These are phyloP conservation scores for Suillus plorans DNA, from an alignment of 768 basidiomycete species.

Conservation along the genomic window DNA sequence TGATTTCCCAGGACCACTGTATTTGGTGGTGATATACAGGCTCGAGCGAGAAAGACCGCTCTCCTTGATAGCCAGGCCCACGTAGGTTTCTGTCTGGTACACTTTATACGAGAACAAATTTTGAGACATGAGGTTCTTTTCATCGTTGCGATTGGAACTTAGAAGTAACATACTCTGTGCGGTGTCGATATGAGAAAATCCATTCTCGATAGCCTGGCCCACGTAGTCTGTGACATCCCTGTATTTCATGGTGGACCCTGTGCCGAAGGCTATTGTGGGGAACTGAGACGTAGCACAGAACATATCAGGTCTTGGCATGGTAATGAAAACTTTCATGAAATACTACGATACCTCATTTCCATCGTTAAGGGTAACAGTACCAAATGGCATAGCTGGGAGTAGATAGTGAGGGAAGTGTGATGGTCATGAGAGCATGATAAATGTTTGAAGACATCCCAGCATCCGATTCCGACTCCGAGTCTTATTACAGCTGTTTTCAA, in stretches of 20 bases:
- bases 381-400: constrained; percentile 37
- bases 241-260: constrained; percentile 41
- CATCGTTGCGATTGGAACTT: background rate
- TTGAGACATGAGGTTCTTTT: constrained; percentile 3
- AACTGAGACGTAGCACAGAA: constrained; percentile 37
- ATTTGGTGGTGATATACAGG: constrained; percentile 63
- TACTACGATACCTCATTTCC: constrained; percentile 34
- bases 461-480: background rate
- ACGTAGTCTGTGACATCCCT: constrained; percentile 55
- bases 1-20: constrained; percentile 27
- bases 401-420: background rate
- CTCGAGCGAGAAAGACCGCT: constrained; percentile 45
- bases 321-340: background rate
- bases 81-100: constrained; percentile 36
- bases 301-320: background rate
- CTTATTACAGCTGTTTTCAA: too few relatives aligned
- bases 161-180: constrained; percentile 44
- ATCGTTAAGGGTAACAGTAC: constrained; percentile 39
- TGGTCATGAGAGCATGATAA: too few relatives aligned
- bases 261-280: constrained; percentile 62
- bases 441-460: background rate
- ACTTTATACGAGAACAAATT: background rate
- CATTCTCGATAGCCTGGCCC: constrained; percentile 55
- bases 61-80: constrained; percentile 43
- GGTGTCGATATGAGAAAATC: constrained; percentile 65